A percentile compares a stretch with the other conserved stretches of the same genome.
phyloP scores from a whole-genome alignment of 257 asterid genomes.

The Agastache rugosa region DNA sequence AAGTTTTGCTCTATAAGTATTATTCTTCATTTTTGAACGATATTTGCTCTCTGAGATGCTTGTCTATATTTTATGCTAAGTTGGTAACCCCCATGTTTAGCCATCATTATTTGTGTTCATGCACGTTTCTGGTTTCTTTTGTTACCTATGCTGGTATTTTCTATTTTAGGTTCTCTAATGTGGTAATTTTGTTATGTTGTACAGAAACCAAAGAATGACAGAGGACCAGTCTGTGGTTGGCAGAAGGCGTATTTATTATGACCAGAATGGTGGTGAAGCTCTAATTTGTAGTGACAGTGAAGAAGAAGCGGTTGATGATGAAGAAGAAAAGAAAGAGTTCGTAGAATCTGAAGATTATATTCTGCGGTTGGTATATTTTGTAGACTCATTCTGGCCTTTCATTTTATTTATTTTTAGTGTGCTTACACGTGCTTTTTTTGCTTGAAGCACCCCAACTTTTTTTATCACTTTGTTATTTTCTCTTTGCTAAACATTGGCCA shows the following conservation, averaged over 20 bases:
- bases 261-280: slow-evolving; percentile 90
- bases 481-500: slow-evolving; percentile 28
- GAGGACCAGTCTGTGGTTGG: slow-evolving; percentile 97
- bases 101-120: not conserved
- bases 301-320: slow-evolving; percentile 80
- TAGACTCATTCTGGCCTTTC: slow-evolving; percentile 27
- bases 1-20: not conserved
- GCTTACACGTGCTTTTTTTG: slow-evolving; percentile 6
- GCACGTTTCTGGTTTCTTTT: slow-evolving; percentile 26
- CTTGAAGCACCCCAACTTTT: slow-evolving; percentile 29
- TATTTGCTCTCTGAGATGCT: not conserved
- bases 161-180: slow-evolving; percentile 24
- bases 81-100: not conserved
- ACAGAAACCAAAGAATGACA: slow-evolving; percentile 95
- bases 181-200: slow-evolving; percentile 22
- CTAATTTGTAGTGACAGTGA: slow-evolving; percentile 96
- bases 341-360: slow-evolving; percentile 83
- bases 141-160: not conserved
- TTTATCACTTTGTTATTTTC: slow-evolving; percentile 16
- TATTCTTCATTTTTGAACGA: slow-evolving; percentile 8
- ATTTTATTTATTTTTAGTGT: not conserved
- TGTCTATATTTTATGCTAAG: not conserved
- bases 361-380: slow-evolving; percentile 72
- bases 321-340: slow-evolving; percentile 90
- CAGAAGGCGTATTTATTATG: slow-evolving; percentile 96